A percentile compares a stretch with the other conserved stretches of the same genome.
Conservation (phyloP, 2,329 filamentous ascomycete species). For the Xylaria arbuscula region DNA sequence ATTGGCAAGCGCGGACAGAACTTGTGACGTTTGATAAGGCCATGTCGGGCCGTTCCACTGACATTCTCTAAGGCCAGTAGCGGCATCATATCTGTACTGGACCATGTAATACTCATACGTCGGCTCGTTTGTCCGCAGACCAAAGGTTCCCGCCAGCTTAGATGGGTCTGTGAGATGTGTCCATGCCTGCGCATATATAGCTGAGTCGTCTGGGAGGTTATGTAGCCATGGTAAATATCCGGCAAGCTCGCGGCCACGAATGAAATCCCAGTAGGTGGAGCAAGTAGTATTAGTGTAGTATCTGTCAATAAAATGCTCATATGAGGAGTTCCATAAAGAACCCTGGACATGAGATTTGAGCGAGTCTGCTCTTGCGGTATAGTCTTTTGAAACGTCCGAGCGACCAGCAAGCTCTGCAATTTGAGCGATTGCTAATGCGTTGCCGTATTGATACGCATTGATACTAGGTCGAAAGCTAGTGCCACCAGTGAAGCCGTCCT, state of each 20-base stretch:
- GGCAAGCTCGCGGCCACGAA: slow-evolving; percentile 29
- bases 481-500: slow-evolving; percentile 28
- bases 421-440: slow-evolving; percentile 29
- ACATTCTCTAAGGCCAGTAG: slow-evolving; percentile 25
- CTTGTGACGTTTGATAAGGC: slow-evolving; percentile 35
- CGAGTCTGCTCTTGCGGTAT: slow-evolving; percentile 25
- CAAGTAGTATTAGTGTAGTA: slow-evolving; percentile 23
- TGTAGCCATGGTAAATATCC: slow-evolving; percentile 33
- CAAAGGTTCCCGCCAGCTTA: slow-evolving; percentile 21
- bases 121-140: slow-evolving; percentile 31
- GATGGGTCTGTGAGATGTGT: slow-evolving; percentile 23
- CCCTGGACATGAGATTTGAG: slow-evolving; percentile 26
- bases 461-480: slow-evolving; percentile 29
- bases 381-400: slow-evolving; percentile 16
- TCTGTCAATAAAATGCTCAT: slow-evolving; percentile 33
- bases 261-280: slow-evolving; percentile 32
- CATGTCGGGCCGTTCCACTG: slow-evolving; percentile 35
- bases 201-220: slow-evolving; percentile 22
- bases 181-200: slow-evolving; percentile 27
- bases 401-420: slow-evolving; percentile 25
- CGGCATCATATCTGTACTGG: slow-evolving; percentile 30
- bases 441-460: slow-evolving; percentile 35
- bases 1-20: slow-evolving; percentile 30
- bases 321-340: slow-evolving; percentile 31
- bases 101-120: slow-evolving; percentile 33